Evolutionary conservation across 2,329 filamentous ascomycete species (phyloP).

Genomic region (Ascocoryne sarcoides): DNA sequence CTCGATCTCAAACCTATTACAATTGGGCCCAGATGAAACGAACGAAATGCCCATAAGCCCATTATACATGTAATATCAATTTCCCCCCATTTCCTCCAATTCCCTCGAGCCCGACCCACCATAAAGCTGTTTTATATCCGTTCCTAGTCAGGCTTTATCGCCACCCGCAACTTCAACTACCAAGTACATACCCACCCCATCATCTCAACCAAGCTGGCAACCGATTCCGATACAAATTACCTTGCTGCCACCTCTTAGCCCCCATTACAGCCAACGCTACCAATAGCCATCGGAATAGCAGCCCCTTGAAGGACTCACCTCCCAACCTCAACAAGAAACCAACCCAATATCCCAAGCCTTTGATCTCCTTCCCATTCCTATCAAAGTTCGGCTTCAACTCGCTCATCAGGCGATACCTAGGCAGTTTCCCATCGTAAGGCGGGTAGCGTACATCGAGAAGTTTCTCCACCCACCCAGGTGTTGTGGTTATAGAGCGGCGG

Average conservation of each 20-base stretch:
- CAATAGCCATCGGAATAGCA: slow-evolving; percentile 14
- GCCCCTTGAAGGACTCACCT: slow-evolving; percentile 30
- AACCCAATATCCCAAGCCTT: slow-evolving; percentile 46
- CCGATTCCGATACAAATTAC: slow-evolving; percentile 2
- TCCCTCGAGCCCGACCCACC: too few relatives aligned
- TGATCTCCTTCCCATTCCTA: slow-evolving; percentile 45
- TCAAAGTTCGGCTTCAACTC: slow-evolving; percentile 49
- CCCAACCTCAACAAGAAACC: slow-evolving; percentile 44
- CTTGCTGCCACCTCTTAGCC: slow-evolving; percentile 10
- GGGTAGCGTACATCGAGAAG: slow-evolving; percentile 61
- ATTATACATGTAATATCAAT: too few relatives aligned
- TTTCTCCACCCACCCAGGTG: slow-evolving; percentile 58
- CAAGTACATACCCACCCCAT: not conserved
- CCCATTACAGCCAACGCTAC: slow-evolving; percentile 13
- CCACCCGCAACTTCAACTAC: too few relatives aligned
- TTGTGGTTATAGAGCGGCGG: slow-evolving; percentile 47
- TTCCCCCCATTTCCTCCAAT: too few relatives aligned
- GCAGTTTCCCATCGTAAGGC: slow-evolving; percentile 42
- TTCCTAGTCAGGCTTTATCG: too few relatives aligned
- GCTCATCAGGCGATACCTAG: slow-evolving; percentile 36
- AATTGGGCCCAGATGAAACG: too few relatives aligned
- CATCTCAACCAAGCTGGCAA: slow-evolving; percentile 17
- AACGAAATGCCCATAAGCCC: too few relatives aligned
- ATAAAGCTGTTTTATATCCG: too few relatives aligned
- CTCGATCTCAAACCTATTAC: too few relatives aligned